phyloP scores from a whole-genome alignment of 1,139 yeast genomes.

The Kluyveromyces sp. region DNA sequence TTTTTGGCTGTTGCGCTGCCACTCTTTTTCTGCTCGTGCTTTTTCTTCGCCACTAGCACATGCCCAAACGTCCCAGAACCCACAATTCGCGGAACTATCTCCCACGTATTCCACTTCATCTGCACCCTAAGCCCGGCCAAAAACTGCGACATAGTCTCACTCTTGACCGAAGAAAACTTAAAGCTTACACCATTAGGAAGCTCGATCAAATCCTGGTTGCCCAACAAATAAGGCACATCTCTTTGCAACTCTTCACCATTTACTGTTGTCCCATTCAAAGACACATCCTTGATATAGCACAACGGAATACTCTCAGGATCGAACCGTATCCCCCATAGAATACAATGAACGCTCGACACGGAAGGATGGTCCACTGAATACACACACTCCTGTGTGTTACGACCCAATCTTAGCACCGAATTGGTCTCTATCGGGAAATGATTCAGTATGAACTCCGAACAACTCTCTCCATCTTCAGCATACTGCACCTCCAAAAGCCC shows the following conservation, averaged over 20 bases:
- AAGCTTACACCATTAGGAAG: slow-evolving; percentile 32
- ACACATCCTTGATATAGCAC: slow-evolving; percentile 46
- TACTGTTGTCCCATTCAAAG: slow-evolving; percentile 47
- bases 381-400: slow-evolving; percentile 27
- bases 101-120: slow-evolving; percentile 34
- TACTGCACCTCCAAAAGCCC: slow-evolving; percentile 1
- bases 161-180: slow-evolving; percentile 18
- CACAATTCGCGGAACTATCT: slow-evolving; percentile 35
- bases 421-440: slow-evolving; percentile 14
- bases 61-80: slow-evolving; percentile 61
- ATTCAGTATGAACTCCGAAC: neutral
- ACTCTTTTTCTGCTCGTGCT: neutral
- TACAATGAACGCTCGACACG: slow-evolving; percentile 40
- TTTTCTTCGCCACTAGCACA: slow-evolving; percentile 29
- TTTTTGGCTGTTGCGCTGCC: neutral
- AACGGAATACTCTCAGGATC: slow-evolving; percentile 42
- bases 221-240: slow-evolving; percentile 34
- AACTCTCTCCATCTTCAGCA: neutral
- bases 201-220: slow-evolving; percentile 39
- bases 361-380: slow-evolving; percentile 29
- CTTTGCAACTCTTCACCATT: slow-evolving; percentile 35
- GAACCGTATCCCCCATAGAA: slow-evolving; percentile 44
- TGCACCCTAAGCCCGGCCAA: slow-evolving; percentile 19
- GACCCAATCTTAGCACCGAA: slow-evolving; percentile 30
- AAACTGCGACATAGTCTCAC: slow-evolving; percentile 10